Evolutionary conservation across 345 rosid genomes (phyloP), one percentile per base, ranked within the genome.

Genomic region (Arabis alpina): DNA sequence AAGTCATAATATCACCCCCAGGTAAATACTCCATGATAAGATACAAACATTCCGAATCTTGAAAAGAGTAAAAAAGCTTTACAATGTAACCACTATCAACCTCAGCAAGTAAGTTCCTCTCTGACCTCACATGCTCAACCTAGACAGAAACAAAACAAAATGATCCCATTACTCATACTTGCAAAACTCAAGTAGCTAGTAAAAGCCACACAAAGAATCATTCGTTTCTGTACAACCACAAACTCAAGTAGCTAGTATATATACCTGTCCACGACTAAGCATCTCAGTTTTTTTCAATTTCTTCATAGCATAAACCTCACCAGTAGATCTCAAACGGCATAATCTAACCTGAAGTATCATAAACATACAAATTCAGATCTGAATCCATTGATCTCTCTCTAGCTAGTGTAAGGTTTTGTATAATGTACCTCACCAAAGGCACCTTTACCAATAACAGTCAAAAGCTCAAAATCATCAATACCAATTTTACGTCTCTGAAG

Each of bases 251-350:
- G 32, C 40, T 67, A 67, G 5, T 28, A 43, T 27, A 58, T n/a
- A 43, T 67, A 91, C 99, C 97, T 94, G 97, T 66, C 99, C 99
- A 74, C 99, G 96, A 80, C 95, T 91, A 81, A 94, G 97, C 99
- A 94, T 94, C 70, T 94, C 99, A 12, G 93, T 89, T 73, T 91
- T 91, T 80, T 91, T 94, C 84, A 94, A 68, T 74, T 94, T 94
- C 87, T 94, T 94, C 97, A 94, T 87, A 30, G 99, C 96, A 57
- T 81, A 91, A 75, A 94, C 86, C 78, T 94, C 95, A 70, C 96
- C 91, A 0, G 91, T 89, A 61, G 54, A 74, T 86, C 90, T 94
- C 72, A 86, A 88, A 61, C 96, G 90, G 81, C 96, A 91, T 61
- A 94, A 76, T 70, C 97, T 83, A 16, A 94, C 96, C 97, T 93